phyloP scores from a whole-genome alignment of 2,329 filamentous ascomycete genomes.

The Mycosphaerelloides madeirae region DNA sequence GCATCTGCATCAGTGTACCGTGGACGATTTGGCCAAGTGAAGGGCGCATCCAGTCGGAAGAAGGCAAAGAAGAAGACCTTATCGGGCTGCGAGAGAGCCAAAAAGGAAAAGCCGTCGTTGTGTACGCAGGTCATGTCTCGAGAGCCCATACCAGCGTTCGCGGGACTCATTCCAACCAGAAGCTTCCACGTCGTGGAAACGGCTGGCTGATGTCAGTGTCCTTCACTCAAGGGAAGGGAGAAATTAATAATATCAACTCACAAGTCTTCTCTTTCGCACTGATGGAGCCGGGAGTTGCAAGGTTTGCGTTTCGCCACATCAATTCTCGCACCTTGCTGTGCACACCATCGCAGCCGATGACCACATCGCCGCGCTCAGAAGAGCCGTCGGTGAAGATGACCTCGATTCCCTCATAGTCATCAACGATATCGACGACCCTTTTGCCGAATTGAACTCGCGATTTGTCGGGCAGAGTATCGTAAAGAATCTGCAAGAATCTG shows the following conservation, averaged over 20 bases:
- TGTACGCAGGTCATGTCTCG: slow-evolving; percentile 21
- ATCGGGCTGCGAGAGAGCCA: slow-evolving; percentile 29
- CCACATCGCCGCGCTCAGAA: slow-evolving; percentile 17
- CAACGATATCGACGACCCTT: slow-evolving; percentile 7
- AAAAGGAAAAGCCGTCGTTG: slow-evolving; percentile 24
- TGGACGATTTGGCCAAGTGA: slow-evolving; percentile 31
- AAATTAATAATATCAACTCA: neutral
- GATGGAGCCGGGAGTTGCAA: slow-evolving; percentile 13
- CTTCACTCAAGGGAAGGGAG: too few relatives aligned
- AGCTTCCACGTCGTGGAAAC: neutral
- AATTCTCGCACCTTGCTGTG: slow-evolving; percentile 21
- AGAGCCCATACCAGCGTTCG: slow-evolving; percentile 21
- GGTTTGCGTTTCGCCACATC: slow-evolving; percentile 23
- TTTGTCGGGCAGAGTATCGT: slow-evolving; percentile 19
- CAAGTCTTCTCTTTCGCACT: slow-evolving; percentile 9
- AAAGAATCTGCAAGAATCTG: slow-evolving; percentile 24
- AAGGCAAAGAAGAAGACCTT: slow-evolving; percentile 38
- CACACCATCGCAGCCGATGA: slow-evolving; percentile 29
- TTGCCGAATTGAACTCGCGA: slow-evolving; percentile 13
- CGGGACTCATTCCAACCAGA: slow-evolving; percentile 34
- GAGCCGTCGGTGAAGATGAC: slow-evolving; percentile 15
- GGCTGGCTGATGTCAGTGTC: too few relatives aligned
- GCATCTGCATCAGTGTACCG: slow-evolving; percentile 34
- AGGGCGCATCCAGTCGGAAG: slow-evolving; percentile 27
- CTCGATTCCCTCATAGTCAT: slow-evolving; percentile 7